Conservation (phyloP, 169 alveolate species). For the Plasmodium knowlesi region DNA sequence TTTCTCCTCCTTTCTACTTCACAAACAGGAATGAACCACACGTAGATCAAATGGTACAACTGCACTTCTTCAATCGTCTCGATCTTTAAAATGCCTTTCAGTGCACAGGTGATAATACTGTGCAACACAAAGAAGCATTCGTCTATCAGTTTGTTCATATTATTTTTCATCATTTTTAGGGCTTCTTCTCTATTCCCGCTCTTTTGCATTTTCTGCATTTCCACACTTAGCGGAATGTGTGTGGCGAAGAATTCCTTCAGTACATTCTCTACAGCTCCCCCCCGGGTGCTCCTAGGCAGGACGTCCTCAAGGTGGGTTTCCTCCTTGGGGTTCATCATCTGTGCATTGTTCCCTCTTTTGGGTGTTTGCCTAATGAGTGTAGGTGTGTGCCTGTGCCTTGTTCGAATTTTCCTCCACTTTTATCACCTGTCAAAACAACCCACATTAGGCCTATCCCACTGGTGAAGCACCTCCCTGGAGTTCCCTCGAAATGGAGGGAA, state of each 20-base stretch:
- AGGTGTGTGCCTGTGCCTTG: background rate
- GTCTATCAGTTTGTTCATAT: slow-evolving; percentile 16
- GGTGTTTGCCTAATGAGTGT: background rate
- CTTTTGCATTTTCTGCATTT: slow-evolving; percentile 15
- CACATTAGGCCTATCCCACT: background rate
- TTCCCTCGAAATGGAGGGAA: background rate
- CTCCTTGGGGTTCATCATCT: background rate
- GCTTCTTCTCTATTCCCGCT: slow-evolving; percentile 13
- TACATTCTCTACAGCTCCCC: background rate
- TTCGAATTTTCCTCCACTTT: background rate
- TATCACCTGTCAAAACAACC: background rate
- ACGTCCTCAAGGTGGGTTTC: slow-evolving; percentile 11
- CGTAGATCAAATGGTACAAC: slow-evolving; percentile 16
- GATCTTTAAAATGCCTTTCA: slow-evolving; percentile 12
- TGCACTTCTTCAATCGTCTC: slow-evolving; percentile 21
- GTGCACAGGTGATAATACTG: slow-evolving; percentile 20
- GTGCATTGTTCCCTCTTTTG: background rate
- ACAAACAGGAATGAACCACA: slow-evolving; percentile 45
- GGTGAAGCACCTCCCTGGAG: background rate
- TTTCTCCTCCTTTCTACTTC: background rate
- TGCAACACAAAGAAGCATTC: slow-evolving; percentile 42
- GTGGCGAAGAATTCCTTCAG: background rate
- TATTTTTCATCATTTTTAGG: background rate
- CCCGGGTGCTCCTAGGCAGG: background rate
- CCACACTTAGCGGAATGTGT: slow-evolving; percentile 29